Conservation (phyloP, 2,329 filamentous ascomycete species). For the Bretziella fagacearum region DNA sequence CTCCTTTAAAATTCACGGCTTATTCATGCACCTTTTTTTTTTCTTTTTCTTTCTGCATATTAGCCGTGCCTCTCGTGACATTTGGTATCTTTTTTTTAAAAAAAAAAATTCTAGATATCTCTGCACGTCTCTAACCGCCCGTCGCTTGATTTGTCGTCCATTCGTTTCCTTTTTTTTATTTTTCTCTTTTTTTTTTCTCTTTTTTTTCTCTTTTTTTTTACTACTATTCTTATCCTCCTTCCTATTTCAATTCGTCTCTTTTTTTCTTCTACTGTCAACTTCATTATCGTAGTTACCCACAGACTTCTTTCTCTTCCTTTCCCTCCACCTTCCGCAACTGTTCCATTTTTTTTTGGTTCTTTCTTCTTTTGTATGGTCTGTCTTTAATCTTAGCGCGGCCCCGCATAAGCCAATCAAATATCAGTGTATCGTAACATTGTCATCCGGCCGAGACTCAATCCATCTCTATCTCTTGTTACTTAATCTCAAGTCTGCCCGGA, state of each 20-base stretch:
- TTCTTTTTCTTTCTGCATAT: background rate
- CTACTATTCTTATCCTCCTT: background rate
- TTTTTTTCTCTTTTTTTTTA: background rate
- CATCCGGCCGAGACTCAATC: too few species aligned
- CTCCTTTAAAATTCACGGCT: background rate
- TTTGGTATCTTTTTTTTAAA: too few species aligned
- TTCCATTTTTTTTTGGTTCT: background rate
- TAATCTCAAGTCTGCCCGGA: too few species aligned
- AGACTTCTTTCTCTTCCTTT: background rate
- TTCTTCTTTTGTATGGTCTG: background rate
- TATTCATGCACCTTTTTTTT: background rate
- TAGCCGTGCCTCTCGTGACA: background rate
- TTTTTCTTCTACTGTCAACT: background rate
- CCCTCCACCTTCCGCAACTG: background rate
- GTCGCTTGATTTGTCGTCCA: too few species aligned
- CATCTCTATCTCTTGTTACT: too few species aligned
- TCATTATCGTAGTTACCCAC: background rate
- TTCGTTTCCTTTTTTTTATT: too few species aligned
- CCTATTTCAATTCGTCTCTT: background rate
- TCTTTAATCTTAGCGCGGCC: background rate
- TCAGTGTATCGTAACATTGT: too few species aligned
- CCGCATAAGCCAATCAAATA: background rate
- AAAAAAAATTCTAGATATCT: too few species aligned
- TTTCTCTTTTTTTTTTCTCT: background rate
- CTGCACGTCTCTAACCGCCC: too few species aligned